Evolutionary conservation across 257 asterid genomes (phyloP).

Genomic region (Cinchona pubescens): DNA sequence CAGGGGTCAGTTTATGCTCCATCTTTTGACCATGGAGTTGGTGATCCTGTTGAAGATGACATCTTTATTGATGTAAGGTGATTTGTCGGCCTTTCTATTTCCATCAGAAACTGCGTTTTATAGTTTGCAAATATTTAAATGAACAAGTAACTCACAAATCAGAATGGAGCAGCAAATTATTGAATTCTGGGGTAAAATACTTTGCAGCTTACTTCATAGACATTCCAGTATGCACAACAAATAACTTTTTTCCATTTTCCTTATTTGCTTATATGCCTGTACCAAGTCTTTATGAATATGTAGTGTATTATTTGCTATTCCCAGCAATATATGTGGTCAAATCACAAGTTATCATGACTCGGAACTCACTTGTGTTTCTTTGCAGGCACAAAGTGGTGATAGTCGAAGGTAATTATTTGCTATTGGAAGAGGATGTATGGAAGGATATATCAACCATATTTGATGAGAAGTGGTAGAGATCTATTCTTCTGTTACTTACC

Average conservation of each 20-base stretch:
- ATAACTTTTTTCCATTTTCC: background rate
- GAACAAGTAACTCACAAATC: background rate
- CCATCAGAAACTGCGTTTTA: background rate
- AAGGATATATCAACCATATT: conserved; percentile 65
- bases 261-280: background rate
- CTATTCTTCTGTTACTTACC: conserved; percentile 9
- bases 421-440: conserved; percentile 74
- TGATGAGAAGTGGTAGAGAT: conserved; percentile 84
- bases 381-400: conserved; percentile 87
- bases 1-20: conserved; percentile 90
- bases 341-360: background rate
- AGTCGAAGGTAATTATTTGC: conserved; percentile 91
- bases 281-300: background rate
- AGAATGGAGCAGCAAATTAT: background rate
- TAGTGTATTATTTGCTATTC: background rate
- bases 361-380: conserved; percentile 11
- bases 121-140: background rate
- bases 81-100: conserved; percentile 25
- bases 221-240: background rate
- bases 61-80: conserved; percentile 82
- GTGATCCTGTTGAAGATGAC: conserved; percentile 95
- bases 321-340: background rate
- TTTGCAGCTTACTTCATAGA: background rate
- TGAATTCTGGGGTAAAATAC: background rate
- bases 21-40: conserved; percentile 92